Base-by-base conservation (phyloP, 1,284 basidiomycete genomes). In the Leccinum subrobustum region DNA sequence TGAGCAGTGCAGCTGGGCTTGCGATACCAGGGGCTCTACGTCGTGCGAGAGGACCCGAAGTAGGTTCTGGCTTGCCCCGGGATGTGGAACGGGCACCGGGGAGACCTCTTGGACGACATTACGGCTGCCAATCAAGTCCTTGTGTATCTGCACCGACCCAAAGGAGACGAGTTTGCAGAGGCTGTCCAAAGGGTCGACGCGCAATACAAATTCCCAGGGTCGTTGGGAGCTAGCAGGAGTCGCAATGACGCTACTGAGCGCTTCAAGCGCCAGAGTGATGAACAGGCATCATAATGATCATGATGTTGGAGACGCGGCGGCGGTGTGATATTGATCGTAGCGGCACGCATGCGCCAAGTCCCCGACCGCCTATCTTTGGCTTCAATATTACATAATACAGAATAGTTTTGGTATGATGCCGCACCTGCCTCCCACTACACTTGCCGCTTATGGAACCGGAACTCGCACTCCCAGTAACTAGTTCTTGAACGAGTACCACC, bases 121-220 rank as follows among this genome's bases (percentile, higher is more conserved):
- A 11, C 37, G 61, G 50, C 37, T 3, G 59, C 23, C 23, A 23
- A 53, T 33, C 50, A 73, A 23, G 9, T 54, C 68, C 16, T 74
- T 71, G 63, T 68, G 47, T 50, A 62, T 61, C 56, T 71, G 66
- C 5, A 58, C 35, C 6, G 59, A 60, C 51, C 59, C 56, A 44
- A 73, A 63, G 12, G 65, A 70, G 20, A 73, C 47, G 27, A 59
- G 20, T 31, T 59, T 7, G 58, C 70, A 71, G 60, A 42, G 29
- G 35, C 58, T 54, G 12, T 62, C 50, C 50, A 61, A 31, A 20
- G 61, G 59, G 54, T 73, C 58, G 18, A 52, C 37, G 44, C 59
- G 61, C 6, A 73, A 16, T 31, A 69, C 61, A 18, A 70, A 68
- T 47, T 73, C 69, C 70, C 63, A 72, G 37, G 65, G 63, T 9